Percentiles rank a stretch among this genome's conserved stretches.
These are phyloP conservation scores for Cyclostephanos tholiformis DNA, from an alignment of 108 stramenopile genomes.

Conservation along the genomic window DNA sequence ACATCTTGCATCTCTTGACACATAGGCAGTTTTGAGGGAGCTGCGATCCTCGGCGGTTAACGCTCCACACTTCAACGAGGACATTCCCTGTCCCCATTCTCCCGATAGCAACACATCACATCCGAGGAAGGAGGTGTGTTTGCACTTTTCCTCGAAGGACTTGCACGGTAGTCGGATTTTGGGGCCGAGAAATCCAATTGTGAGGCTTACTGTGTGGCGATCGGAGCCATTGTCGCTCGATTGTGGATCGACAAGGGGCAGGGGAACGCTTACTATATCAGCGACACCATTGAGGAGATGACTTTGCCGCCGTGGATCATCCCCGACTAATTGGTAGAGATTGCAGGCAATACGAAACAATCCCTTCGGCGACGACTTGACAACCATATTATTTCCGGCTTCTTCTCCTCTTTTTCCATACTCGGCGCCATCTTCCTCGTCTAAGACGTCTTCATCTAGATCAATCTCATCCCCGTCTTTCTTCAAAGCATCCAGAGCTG, in stretches of 20 bases:
- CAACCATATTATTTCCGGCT: not conserved
- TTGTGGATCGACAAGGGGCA: conserved; percentile 20
- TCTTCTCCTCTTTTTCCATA: conserved; percentile 4
- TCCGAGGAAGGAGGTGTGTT: conserved; percentile 58
- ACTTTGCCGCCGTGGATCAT: conserved; percentile 5
- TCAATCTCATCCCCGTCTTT: conserved; percentile 45
- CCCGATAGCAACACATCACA: conserved; percentile 77
- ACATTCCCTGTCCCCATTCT: conserved; percentile 88
- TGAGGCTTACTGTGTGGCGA: conserved; percentile 8
- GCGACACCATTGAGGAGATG: conserved; percentile 15
- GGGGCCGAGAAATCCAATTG: conserved; percentile 32
- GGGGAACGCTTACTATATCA: conserved; percentile 40
- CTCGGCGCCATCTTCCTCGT: conserved; percentile 12
- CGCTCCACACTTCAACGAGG: conserved; percentile 44
- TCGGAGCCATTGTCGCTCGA: not conserved
- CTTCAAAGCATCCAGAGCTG: conserved; percentile 14
- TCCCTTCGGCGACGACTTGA: conserved; percentile 24
- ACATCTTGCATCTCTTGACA: too few relatives aligned
- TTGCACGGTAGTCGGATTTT: conserved; percentile 39
- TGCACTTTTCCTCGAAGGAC: conserved; percentile 44
- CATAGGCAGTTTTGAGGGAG: conserved; percentile 5
- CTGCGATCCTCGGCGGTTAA: conserved; percentile 31
- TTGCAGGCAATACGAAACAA: conserved; percentile 34
- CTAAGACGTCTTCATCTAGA: conserved; percentile 23
- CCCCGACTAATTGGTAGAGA: conserved; percentile 44